Evolutionary conservation across 1,284 basidiomycete genomes (phyloP), one percentile per base, ranked within the genome.

Genomic region (Takashimella koratensis): DNA sequence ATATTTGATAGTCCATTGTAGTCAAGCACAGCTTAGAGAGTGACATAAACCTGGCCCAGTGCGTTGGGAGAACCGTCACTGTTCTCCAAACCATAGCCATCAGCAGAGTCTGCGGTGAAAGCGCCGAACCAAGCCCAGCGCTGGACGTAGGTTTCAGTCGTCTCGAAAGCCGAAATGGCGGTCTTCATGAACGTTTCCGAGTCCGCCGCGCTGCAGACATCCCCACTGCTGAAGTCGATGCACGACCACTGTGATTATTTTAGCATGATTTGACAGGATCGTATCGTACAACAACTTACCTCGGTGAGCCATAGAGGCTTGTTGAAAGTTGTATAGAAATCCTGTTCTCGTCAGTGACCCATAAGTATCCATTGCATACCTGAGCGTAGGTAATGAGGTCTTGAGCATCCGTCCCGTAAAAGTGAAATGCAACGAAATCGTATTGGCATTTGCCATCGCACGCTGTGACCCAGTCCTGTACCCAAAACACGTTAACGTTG

Each of bases 221-320:
- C 26, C 39, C 58, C 58, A 22, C 53, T 57, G 11, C 40, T 42
- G 45, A 59, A 65, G 49, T 65, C 62, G 5, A 43, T 22, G 51
- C 62, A 66, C 13, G 56, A 56, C 39, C 54, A 60, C 56, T 55
- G 36, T 30, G 42, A 36, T 20, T 19, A 19, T 20, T 8, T 23
- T 16, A 36, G 30, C 30, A 19, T 8, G 42, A 40, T n/a, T 27
- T 10, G 19, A 40, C 24, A 24, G 30, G 5, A 22, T n/a, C n/a
- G n/a, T n/a, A n/a, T n/a, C n/a, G n/a, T 36, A 16, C 30, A 8
- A 36, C 30, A 36, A 48, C 47, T 45, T 25, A 52, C 51, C 30
- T 71, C 68, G 22, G 68, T 69, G 36, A 71, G 43, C 68, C 68
- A 71, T 45, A 71, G 59, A 2, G 67, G 66, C 47, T 66, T 68